A percentile compares a stretch with the other conserved stretches of the same genome.
Conservation (phyloP, 2,329 filamentous ascomycete species). For the Hyphodiscus sp. region DNA sequence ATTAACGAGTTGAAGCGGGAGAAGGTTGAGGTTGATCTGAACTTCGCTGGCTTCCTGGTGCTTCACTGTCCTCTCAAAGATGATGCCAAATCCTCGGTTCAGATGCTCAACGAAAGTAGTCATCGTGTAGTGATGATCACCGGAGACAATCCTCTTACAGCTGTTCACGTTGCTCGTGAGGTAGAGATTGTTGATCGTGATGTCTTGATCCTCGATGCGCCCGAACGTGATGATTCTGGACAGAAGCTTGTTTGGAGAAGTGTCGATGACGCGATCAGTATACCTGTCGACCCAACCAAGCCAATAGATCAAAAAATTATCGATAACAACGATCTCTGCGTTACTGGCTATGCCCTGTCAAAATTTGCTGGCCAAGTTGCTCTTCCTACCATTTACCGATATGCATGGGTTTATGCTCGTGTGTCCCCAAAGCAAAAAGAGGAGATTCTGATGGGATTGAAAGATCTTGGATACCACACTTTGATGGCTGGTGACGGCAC, state of each 20-base stretch:
- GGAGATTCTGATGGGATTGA: constrained; percentile 92
- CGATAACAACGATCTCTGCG: constrained; percentile 81
- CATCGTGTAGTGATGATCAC: constrained; percentile 99
- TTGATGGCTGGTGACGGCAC: constrained; percentile 98
- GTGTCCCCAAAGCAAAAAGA: constrained; percentile 99
- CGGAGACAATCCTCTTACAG: constrained; percentile 93
- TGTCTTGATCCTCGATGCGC: constrained; percentile 88
- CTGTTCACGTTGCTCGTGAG: constrained; percentile 88
- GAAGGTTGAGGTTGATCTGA: constrained; percentile 75
- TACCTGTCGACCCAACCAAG: constrained; percentile 77
- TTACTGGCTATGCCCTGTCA: constrained; percentile 87
- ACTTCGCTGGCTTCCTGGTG: constrained; percentile 92
- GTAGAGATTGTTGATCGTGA: constrained; percentile 98
- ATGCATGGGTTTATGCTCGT: constrained; percentile 96
- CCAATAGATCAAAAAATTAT: constrained; percentile 77
- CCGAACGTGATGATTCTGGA: constrained; percentile 78
- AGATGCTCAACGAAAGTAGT: constrained; percentile 97
- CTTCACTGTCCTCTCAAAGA: constrained; percentile 95
- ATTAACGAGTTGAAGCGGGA: constrained; percentile 95
- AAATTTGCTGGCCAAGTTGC: constrained; percentile 80
- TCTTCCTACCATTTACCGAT: constrained; percentile 70
- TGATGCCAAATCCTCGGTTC: constrained; percentile 87
- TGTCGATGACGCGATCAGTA: constrained; percentile 81
- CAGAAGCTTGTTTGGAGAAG: constrained; percentile 89
- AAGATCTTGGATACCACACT: constrained; percentile 95